Percentiles rank a stretch among this genome's conserved stretches.
phyloP scores from a whole-genome alignment of 2,329 filamentous ascomycete genomes.

The Pezicula rhizophila region DNA sequence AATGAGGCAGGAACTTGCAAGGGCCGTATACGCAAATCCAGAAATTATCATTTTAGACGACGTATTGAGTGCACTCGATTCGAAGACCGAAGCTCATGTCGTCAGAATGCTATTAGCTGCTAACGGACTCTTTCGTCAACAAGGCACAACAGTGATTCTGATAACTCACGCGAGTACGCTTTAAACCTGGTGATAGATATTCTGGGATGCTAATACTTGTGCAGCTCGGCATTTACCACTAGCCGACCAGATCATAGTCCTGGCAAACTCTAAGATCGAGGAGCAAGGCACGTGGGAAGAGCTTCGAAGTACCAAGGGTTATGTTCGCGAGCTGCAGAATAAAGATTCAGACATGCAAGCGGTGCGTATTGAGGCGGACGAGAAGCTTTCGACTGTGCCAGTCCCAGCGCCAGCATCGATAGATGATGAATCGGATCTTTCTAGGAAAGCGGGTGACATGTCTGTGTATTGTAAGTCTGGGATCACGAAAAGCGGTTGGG shows the following conservation, averaged over 20 bases:
- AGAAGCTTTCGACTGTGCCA: neutral
- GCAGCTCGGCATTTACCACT: slow-evolving; percentile 26
- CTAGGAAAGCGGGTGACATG: slow-evolving; percentile 9
- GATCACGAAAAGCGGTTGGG: neutral
- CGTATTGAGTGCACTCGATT: slow-evolving; percentile 14
- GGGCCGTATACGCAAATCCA: slow-evolving; percentile 14
- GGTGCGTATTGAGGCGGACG: neutral
- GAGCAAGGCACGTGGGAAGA: slow-evolving; percentile 15
- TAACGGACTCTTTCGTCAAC: slow-evolving; percentile 8
- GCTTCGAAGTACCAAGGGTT: neutral
- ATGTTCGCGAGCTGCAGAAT: neutral
- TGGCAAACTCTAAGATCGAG: slow-evolving; percentile 2
- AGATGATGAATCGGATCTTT: slow-evolving; percentile 1
- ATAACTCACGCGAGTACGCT: slow-evolving; percentile 24
- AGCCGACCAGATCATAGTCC: slow-evolving; percentile 8
- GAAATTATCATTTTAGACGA: slow-evolving; percentile 15
- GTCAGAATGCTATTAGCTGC: slow-evolving; percentile 6
- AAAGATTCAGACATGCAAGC: neutral
- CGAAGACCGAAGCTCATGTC: slow-evolving; percentile 9
- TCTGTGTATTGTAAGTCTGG: slow-evolving; percentile 8
- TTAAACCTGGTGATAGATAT: slow-evolving; percentile 8
- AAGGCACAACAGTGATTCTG: slow-evolving; percentile 28
- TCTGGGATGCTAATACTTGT: slow-evolving; percentile 20
- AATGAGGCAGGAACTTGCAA: slow-evolving; percentile 11
- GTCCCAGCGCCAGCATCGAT: neutral